Conservation (phyloP, 192 early-diverging fungal genomes). For the Backusella parvicylindrica region DNA sequence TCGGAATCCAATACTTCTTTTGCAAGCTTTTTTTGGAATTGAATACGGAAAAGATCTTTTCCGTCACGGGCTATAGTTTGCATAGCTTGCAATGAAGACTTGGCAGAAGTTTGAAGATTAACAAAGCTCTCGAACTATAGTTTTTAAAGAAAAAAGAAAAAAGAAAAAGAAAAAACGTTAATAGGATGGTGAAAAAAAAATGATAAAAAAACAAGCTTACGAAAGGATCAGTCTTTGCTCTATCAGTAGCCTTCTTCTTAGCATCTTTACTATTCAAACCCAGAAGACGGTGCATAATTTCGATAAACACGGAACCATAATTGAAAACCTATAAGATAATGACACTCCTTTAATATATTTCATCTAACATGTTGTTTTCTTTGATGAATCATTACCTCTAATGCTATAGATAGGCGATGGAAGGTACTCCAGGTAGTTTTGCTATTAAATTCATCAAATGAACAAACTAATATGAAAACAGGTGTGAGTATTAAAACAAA, state of each 20-base stretch:
- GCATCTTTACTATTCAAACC: conserved; percentile 25
- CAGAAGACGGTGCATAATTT: conserved; percentile 21
- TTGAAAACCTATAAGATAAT: conserved; percentile 14
- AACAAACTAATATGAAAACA: background rate
- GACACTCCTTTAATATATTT: background rate
- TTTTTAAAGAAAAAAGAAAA: background rate
- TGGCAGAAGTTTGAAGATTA: conserved; percentile 6
- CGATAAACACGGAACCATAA: conserved; percentile 24
- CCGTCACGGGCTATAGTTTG: conserved; percentile 8
- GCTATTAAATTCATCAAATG: background rate
- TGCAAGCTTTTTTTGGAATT: conserved; percentile 20
- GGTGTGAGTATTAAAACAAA: background rate
- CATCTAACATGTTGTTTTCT: background rate
- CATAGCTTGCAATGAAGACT: conserved; percentile 12
- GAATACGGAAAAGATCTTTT: conserved; percentile 20
- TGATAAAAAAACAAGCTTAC: conserved; percentile 5
- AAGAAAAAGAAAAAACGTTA: background rate
- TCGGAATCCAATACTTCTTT: conserved; percentile 14
- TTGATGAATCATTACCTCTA: conserved; percentile 6
- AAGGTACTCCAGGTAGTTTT: conserved; percentile 16
- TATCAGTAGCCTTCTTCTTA: conserved; percentile 24
- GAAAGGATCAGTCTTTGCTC: conserved; percentile 12
- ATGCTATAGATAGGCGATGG: conserved; percentile 1
- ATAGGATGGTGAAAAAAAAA: background rate
- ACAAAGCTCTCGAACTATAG: background rate